Base-by-base conservation (phyloP, 2,329 filamentous ascomycete species). In the Aspergillus puulaauensis region DNA sequence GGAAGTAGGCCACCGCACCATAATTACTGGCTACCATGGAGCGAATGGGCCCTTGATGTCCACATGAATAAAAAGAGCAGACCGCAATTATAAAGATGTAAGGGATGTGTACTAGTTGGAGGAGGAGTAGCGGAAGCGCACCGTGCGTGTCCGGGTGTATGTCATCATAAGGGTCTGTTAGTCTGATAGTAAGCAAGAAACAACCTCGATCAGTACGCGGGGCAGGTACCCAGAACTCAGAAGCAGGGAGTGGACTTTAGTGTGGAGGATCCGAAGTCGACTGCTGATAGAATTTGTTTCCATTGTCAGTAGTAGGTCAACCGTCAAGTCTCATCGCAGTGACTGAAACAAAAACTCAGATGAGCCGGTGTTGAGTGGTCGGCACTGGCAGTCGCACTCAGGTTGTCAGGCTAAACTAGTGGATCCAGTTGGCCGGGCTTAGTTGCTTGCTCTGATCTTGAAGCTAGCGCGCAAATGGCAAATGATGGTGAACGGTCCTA, bases 381-480 rank as follows among this genome's bases (percentile, higher is more conserved):
- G 33, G 33, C 33, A 35, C 23, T 31, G 27, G 35, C 15, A 37
- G 35, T 5, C 15, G 35, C 35, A 46, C 7, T 46, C 23, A 27
- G 15, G 44, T 15, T 15, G 33, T 31, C 44, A 19, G 23, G 44
- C 52, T 48, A 54, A 54, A 48, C 37, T 54, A 54, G 52, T 48
- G 52, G 52, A 54, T 35, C 52, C 43, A 54, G 49, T 43, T 48
- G 33, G 33, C 48, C 39, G 48, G 33, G 21, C 39, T 52, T 14
- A 44, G 27, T 39, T 35, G 49, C 17, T 24, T 24, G 45, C 15
- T 21, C 35, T 46, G 51, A 53, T 53, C 51, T 24, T 31, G 51
- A 48, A 33, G 35, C 52, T 54, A 47, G 52, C 43, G 40, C 52
- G 44, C 43, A 48, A 47, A 23, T 41, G 35, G 52, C 41, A 54